Conservation (phyloP, 192 early-diverging fungal genomes). For the Coemansia sp. region DNA sequence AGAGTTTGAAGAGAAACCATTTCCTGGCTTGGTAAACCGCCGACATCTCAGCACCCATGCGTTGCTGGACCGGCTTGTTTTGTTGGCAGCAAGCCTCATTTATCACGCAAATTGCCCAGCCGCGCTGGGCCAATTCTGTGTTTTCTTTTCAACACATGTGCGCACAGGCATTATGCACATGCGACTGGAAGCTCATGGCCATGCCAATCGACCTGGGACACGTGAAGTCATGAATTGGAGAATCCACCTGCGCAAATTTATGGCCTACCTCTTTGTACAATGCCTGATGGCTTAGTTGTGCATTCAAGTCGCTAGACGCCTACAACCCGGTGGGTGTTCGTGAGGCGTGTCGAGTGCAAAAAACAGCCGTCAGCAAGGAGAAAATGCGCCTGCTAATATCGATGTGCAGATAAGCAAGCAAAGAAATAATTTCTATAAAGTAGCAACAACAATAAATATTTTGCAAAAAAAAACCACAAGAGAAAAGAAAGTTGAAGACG, state of each 20-base stretch:
- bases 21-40: not conserved
- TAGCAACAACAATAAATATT: not conserved
- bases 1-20: not conserved
- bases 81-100: not conserved
- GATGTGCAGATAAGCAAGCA: not conserved
- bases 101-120: too few species aligned
- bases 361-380: not conserved
- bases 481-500: not conserved
- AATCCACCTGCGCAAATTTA: not conserved
- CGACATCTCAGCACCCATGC: not conserved
- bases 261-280: slow-evolving; percentile 1
- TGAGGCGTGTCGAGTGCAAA: not conserved
- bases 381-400: slow-evolving; percentile 4
- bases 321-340: not conserved
- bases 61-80: not conserved
- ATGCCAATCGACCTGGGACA: not conserved
- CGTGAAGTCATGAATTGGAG: not conserved
- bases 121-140: too few species aligned
- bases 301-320: not conserved
- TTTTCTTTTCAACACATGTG: not conserved
- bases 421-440: not conserved
- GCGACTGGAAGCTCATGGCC: not conserved
- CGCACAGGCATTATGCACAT: slow-evolving; percentile 10
- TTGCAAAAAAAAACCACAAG: not conserved
- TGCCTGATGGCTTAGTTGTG: slow-evolving; percentile 8